These are phyloP conservation scores for Rhodotorula sp. DNA, from an alignment of 1,284 basidiomycete species.

Conservation along the genomic window DNA sequence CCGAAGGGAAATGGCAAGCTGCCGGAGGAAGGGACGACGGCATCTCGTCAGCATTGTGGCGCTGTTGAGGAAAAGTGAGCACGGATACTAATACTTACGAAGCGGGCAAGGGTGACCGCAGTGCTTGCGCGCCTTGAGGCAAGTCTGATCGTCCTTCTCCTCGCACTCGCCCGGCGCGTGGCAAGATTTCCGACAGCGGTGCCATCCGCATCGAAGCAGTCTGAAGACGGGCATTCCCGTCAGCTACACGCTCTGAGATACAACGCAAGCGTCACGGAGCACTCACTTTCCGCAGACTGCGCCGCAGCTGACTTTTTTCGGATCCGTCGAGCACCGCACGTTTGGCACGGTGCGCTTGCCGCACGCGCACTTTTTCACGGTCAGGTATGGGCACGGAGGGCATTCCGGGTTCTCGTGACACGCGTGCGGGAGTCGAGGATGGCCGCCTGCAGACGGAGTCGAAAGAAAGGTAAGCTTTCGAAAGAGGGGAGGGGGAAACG, in stretches of 20 bases:
- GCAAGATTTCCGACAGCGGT: constrained; percentile 74
- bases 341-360: constrained; percentile 70
- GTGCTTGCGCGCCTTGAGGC: constrained; percentile 75
- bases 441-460: constrained; percentile 54
- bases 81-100: neutral
- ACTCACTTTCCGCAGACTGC: constrained; percentile 69
- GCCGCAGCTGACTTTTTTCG: constrained; percentile 76
- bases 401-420: constrained; percentile 73
- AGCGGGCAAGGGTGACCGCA: constrained; percentile 69
- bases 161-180: constrained; percentile 73
- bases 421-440: constrained; percentile 68
- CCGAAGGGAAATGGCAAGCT: constrained; percentile 78
- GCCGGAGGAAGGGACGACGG: constrained; percentile 22
- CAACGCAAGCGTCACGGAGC: too few species aligned
- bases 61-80: neutral
- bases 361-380: constrained; percentile 75
- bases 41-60: neutral
- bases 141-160: constrained; percentile 63
- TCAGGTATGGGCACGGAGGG: constrained; percentile 78
- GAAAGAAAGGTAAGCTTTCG: neutral
- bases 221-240: constrained; percentile 46
- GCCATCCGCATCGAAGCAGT: constrained; percentile 75
- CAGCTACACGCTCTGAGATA: too few species aligned
- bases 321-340: constrained; percentile 66
- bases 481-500: neutral